phyloP scores from a whole-genome alignment of 805 yeast genomes.

The Yamadazyma phyllophila region DNA sequence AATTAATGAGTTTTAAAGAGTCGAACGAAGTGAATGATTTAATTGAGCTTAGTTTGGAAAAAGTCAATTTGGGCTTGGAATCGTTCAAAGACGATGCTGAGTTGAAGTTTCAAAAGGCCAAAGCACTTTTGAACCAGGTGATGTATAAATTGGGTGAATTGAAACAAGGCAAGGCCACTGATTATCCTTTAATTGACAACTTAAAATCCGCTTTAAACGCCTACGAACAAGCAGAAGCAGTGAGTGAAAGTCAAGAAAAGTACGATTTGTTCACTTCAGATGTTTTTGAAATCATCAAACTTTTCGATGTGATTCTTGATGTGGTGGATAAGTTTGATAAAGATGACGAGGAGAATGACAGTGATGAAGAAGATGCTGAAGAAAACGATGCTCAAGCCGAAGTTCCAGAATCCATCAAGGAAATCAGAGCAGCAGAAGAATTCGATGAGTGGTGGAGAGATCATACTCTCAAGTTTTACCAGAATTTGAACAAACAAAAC shows the following conservation, averaged over 20 bases:
- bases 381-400: slow-evolving; percentile 34
- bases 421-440: slow-evolving; percentile 35
- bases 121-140: slow-evolving; percentile 55
- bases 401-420: slow-evolving; percentile 19
- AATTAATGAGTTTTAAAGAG: slow-evolving; percentile 52
- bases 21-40: slow-evolving; percentile 38
- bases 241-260: slow-evolving; percentile 21
- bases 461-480: slow-evolving; percentile 33
- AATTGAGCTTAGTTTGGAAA: slow-evolving; percentile 64
- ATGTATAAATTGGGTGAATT: slow-evolving; percentile 49
- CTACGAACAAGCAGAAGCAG: slow-evolving; percentile 44
- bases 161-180: not conserved
- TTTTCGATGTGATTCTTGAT: slow-evolving; percentile 66
- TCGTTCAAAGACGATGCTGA: slow-evolving; percentile 45
- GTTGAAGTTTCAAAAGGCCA: slow-evolving; percentile 52
- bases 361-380: slow-evolving; percentile 30
- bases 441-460: slow-evolving; percentile 60
- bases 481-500: slow-evolving; percentile 20
- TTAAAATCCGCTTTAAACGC: slow-evolving; percentile 46
- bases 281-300: slow-evolving; percentile 51
- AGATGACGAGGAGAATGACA: slow-evolving; percentile 11
- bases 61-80: slow-evolving; percentile 58
- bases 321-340: slow-evolving; percentile 32
- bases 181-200: slow-evolving; percentile 13
- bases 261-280: slow-evolving; percentile 38